These are phyloP conservation scores for Bipolaris cookei DNA, from an alignment of 2,329 filamentous ascomycete species.

Conservation along the genomic window DNA sequence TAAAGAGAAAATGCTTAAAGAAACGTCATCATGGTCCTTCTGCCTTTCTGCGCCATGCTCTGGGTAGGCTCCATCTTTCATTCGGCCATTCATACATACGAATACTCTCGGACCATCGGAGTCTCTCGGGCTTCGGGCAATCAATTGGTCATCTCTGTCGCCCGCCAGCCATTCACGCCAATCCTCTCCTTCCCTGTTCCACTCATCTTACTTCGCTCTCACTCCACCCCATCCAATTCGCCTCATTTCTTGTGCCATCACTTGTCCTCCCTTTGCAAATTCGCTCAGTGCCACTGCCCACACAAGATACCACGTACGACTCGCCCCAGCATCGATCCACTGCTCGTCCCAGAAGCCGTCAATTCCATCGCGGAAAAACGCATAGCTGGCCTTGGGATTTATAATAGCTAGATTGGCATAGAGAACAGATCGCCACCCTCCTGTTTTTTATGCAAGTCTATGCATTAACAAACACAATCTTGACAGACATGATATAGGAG, in stretches of 20 bases:
- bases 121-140: not conserved
- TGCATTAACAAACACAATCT: not conserved
- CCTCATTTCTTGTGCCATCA: not conserved
- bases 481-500: too few relatives aligned
- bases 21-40: not conserved
- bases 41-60: not conserved
- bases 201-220: not conserved
- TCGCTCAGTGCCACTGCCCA: conserved; percentile 39
- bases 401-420: conserved; percentile 82
- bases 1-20: not conserved
- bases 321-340: conserved; percentile 81
- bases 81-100: not conserved
- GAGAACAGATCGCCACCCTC: conserved; percentile 86
- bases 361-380: conserved; percentile 71
- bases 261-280: conserved; percentile 15
- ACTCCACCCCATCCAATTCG: not conserved
- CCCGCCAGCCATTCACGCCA: too few relatives aligned
- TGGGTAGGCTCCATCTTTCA: too few relatives aligned
- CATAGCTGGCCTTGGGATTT: conserved; percentile 71
- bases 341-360: conserved; percentile 64
- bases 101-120: not conserved
- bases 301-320: conserved; percentile 43
- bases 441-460: conserved; percentile 36
- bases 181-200: not conserved
- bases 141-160: not conserved